Conservation (phyloP, 2,329 filamentous ascomycete genomes). For the Aspergillus neotritici region DNA sequence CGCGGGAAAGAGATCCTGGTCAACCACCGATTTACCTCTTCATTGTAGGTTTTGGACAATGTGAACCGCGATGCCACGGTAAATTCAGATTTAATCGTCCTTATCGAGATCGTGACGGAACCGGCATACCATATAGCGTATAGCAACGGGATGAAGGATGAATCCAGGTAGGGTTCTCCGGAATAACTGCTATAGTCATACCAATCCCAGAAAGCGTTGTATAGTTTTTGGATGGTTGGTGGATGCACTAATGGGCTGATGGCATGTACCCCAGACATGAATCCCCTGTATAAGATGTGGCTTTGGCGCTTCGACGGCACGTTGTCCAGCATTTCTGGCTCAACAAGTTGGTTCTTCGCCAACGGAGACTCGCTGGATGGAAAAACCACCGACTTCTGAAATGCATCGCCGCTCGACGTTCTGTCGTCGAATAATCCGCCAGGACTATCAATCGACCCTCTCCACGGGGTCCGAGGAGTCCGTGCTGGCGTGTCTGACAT, state of each 20-base stretch:
- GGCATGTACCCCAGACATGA: slow-evolving; percentile 44
- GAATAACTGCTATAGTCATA: slow-evolving; percentile 36
- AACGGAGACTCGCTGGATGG: slow-evolving; percentile 33
- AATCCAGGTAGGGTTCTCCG: slow-evolving; percentile 33
- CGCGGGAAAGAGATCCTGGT: slow-evolving; percentile 41
- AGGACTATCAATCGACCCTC: slow-evolving; percentile 14
- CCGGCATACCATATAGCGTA: slow-evolving; percentile 47
- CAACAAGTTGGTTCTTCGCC: slow-evolving; percentile 27
- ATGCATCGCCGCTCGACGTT: slow-evolving; percentile 24
- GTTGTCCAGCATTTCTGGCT: slow-evolving; percentile 37
- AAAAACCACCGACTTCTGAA: slow-evolving; percentile 35
- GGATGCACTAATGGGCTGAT: slow-evolving; percentile 43
- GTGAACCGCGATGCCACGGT: slow-evolving; percentile 29
- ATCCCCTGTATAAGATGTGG: slow-evolving; percentile 43
- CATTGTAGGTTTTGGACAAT: slow-evolving; percentile 36
- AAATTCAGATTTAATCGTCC: slow-evolving; percentile 39
- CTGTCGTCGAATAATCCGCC: slow-evolving; percentile 4
- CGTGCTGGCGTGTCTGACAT: slow-evolving; percentile 14
- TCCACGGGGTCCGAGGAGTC: slow-evolving; percentile 17
- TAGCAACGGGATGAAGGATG: slow-evolving; percentile 41
- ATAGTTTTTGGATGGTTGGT: slow-evolving; percentile 37
- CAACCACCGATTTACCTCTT: slow-evolving; percentile 41
- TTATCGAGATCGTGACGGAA: slow-evolving; percentile 40
- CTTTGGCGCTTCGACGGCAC: slow-evolving; percentile 42
- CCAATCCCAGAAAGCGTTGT: slow-evolving; percentile 44